Evolutionary conservation across 352 stramenopile species (phyloP).

Genomic region (Thraustotheca clavata): DNA sequence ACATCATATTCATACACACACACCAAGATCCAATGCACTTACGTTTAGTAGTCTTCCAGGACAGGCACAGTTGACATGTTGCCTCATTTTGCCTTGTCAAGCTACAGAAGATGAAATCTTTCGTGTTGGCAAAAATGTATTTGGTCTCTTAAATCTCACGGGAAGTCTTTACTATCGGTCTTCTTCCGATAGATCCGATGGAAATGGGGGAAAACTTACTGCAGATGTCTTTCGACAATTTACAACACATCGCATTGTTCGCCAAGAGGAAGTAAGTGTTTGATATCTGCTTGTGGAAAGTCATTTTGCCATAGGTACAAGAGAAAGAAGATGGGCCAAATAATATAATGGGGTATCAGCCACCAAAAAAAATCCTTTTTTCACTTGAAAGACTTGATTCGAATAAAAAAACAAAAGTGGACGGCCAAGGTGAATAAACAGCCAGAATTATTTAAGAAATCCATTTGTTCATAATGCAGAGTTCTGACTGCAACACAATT

Average conservation of each 20-base stretch:
- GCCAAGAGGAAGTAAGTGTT: conserved; percentile 41
- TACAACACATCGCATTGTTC: conserved; percentile 47
- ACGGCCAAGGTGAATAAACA: background rate
- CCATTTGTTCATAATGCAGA: too few species aligned
- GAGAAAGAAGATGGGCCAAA: conserved; percentile 22
- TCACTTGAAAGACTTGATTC: conserved; percentile 39
- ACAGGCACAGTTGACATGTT: conserved; percentile 49
- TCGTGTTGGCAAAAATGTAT: conserved; percentile 58
- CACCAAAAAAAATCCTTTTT: conserved; percentile 44
- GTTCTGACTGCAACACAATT: too few species aligned
- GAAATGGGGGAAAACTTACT: conserved; percentile 46
- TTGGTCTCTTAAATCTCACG: conserved; percentile 51
- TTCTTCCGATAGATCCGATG: conserved; percentile 26
- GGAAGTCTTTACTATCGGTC: conserved; percentile 53
- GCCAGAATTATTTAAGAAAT: too few species aligned
- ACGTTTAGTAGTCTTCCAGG: conserved; percentile 26
- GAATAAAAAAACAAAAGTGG: background rate
- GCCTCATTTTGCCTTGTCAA: conserved; percentile 49
- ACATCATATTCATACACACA: conserved; percentile 55
- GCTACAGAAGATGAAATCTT: conserved; percentile 57
- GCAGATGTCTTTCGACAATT: conserved; percentile 64
- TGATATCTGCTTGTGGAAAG: background rate
- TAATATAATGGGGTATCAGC: conserved; percentile 57
- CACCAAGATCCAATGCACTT: conserved; percentile 25
- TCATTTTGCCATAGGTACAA: too few species aligned